Evolutionary conservation across 1,284 basidiomycete genomes (phyloP).

Genomic region (Cystobasidium sp.): DNA sequence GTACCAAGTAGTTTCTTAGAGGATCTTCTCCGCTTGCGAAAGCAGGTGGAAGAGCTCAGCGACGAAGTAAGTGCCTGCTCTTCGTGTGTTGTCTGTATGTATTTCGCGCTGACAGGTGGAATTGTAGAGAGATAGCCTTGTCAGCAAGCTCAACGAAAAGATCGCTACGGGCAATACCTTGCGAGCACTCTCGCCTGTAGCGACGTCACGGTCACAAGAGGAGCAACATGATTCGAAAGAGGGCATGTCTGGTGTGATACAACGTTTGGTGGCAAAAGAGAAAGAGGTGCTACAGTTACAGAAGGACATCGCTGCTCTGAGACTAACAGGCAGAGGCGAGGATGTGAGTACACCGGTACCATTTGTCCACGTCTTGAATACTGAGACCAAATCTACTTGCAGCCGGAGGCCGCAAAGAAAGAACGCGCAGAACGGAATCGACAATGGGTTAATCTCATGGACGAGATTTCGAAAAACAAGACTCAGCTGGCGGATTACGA

Average conservation of each 20-base stretch:
- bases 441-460: conserved; percentile 74
- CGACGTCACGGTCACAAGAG: not conserved
- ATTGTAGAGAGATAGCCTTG: conserved; percentile 63
- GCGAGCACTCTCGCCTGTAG: conserved; percentile 62
- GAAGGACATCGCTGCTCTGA: conserved; percentile 70
- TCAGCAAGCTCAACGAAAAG: conserved; percentile 65
- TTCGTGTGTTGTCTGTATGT: not conserved
- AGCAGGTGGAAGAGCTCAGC: conserved; percentile 66
- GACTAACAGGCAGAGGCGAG: conserved; percentile 57
- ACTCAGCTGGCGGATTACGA: conserved; percentile 67
- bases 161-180: conserved; percentile 70
- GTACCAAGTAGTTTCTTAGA: conserved; percentile 63
- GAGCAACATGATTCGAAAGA: conserved; percentile 56
- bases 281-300: conserved; percentile 77
- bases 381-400: conserved; percentile 1
- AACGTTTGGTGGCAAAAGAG: conserved; percentile 80
- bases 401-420: conserved; percentile 62
- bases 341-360: conserved; percentile 59
- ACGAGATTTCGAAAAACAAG: conserved; percentile 76
- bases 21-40: conserved; percentile 67
- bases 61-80: conserved; percentile 64
- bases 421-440: conserved; percentile 77
- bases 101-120: not conserved
- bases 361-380: not conserved
- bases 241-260: conserved; percentile 72